These are phyloP conservation scores for Cadophora sp. DNA, from an alignment of 2,329 filamentous ascomycete species.

Conservation along the genomic window DNA sequence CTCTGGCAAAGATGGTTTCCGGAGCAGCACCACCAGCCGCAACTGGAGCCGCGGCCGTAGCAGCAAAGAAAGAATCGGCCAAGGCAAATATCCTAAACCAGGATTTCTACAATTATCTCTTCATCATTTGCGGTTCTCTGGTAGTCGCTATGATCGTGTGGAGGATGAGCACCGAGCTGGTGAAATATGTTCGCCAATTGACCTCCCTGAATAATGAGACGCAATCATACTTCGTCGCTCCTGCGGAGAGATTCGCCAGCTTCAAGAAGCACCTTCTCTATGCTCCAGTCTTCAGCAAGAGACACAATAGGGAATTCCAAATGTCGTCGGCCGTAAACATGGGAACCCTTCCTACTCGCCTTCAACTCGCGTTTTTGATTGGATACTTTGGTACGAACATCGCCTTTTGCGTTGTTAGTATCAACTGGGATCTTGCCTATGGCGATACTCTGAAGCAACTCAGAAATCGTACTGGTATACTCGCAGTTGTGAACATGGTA, in stretches of 20 bases:
- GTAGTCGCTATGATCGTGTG: slow-evolving; percentile 70
- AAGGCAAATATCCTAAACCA: slow-evolving; percentile 51
- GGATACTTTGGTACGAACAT: slow-evolving; percentile 76
- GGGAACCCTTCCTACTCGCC: slow-evolving; percentile 79
- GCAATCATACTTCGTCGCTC: slow-evolving; percentile 77
- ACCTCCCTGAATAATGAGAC: slow-evolving; percentile 79
- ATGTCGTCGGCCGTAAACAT: slow-evolving; percentile 72
- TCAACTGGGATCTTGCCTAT: slow-evolving; percentile 62
- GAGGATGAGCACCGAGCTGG: slow-evolving; percentile 65
- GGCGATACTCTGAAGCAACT: slow-evolving; percentile 56
- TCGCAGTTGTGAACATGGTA: slow-evolving; percentile 79
- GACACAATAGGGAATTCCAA: slow-evolving; percentile 79
- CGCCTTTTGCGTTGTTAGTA: slow-evolving; percentile 74
- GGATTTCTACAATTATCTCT: slow-evolving; percentile 64
- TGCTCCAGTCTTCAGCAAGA: slow-evolving; percentile 74
- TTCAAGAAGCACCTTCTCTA: slow-evolving; percentile 72
- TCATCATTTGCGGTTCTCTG: slow-evolving; percentile 69
- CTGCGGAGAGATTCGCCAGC: slow-evolving; percentile 60
- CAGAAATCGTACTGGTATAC: slow-evolving; percentile 72
- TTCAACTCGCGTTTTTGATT: slow-evolving; percentile 73
- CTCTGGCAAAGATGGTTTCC: slow-evolving; percentile 34
- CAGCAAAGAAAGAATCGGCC: slow-evolving; percentile 25
- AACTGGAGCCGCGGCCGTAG: slow-evolving; percentile 26
- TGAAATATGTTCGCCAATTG: slow-evolving; percentile 74
- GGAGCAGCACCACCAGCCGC: slow-evolving; percentile 30